Evolutionary conservation across 345 rosid genomes (phyloP), one percentile per base, ranked within the genome.

Genomic region (Camelina hispida): DNA sequence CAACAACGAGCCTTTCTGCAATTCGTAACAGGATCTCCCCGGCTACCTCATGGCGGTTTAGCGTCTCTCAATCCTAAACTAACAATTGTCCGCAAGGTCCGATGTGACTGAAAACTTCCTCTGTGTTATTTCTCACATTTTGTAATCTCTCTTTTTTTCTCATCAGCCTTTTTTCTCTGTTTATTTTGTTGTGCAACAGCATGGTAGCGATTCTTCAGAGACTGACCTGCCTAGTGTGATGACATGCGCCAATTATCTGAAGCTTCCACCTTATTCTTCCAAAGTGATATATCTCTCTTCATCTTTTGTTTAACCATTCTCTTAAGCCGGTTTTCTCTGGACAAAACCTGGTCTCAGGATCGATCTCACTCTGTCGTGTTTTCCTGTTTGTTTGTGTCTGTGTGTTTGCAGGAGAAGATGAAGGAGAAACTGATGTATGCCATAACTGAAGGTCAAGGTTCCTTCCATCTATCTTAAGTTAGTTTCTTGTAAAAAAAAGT

Each of bases 201-300:
- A 85, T 46, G 86, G 88, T 57, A 83, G 89, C 84, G 85, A 82
- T 64, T 79, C 79, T 50, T 88, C 83, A 1, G 95, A 94, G 76
- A 80, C 80, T 2, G 98, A 91, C 83, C 80, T 94, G 57, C 98
- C 97, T 37, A 91, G 98, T 44, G 98, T 94, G 82, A 94, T 91
- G 98, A 94, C 98, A 40, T 91, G 97, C 69, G 98, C 97, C 69
- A 94, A 94, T 83, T 94, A 94, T 74, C 86, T 94, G 75, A 94
- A 94, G 86, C 83, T 94, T 68, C 98, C 98, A 2, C 91, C 97
- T 58, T 94, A 91, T 77, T 84, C 97, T 67, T 85, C 97, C 43
- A 94, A 94, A 76, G 98, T 91, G 81, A 83, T 38, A 83, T 38
- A 22, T 51, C 55, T 43, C 82, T 6, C 48, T 67, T 47, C 20